Percentiles rank a stretch among this genome's conserved stretches.
phyloP scores from a whole-genome alignment of 208 protist species.

The Kentomonas sorsogonicus region DNA sequence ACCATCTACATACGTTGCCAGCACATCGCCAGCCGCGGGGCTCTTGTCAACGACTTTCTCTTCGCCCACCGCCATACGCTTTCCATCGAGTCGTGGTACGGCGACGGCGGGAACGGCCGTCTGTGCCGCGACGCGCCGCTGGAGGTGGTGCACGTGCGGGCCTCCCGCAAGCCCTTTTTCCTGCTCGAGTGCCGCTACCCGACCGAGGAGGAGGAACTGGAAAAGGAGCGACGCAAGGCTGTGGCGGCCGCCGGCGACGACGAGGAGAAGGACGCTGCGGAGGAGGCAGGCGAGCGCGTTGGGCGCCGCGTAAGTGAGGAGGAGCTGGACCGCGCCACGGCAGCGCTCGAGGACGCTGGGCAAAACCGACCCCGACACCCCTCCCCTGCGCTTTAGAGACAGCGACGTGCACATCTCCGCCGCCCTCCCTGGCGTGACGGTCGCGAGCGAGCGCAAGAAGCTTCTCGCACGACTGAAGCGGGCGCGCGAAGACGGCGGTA shows the following conservation, averaged over 20 bases:
- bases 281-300: too few species aligned
- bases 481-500: too few species aligned
- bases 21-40: constrained; percentile 45
- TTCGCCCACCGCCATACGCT: constrained; percentile 33
- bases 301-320: too few species aligned
- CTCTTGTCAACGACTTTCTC: constrained; percentile 75
- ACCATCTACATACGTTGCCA: constrained; percentile 71
- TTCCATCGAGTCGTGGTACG: constrained; percentile 38
- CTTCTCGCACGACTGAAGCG: too few species aligned
- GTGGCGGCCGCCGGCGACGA: neutral
- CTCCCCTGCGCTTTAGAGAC: too few species aligned
- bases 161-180: constrained; percentile 75
- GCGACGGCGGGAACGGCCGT: neutral
- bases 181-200: constrained; percentile 71
- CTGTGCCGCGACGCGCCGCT: constrained; percentile 51
- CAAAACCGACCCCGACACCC: too few species aligned
- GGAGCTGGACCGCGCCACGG: too few species aligned
- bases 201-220: constrained; percentile 25
- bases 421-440: constrained; percentile 43
- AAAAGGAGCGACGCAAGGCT: constrained; percentile 1
- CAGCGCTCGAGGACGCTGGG: too few species aligned
- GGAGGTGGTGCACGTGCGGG: constrained; percentile 61
- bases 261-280: constrained; percentile 1
- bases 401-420: constrained; percentile 34
- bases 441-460: constrained; percentile 42